Percentiles rank a stretch among this genome's conserved stretches.
phyloP scores from a whole-genome alignment of 73 alveolate species.

The Paramecium caudatum region DNA sequence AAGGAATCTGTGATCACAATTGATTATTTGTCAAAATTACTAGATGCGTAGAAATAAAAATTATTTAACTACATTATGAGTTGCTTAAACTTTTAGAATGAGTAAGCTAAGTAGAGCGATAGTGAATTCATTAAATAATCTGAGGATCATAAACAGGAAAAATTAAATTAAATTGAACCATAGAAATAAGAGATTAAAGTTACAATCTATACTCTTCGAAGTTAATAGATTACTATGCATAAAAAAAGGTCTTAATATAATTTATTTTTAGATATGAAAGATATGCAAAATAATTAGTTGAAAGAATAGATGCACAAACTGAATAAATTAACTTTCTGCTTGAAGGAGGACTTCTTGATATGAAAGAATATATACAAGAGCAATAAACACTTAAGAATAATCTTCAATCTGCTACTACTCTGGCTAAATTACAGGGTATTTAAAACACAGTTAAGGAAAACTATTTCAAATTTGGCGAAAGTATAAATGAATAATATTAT shows the following conservation, averaged over 20 bases:
- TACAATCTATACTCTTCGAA: constrained; percentile 44
- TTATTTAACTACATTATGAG: constrained; percentile 50
- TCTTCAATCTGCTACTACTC: constrained; percentile 63
- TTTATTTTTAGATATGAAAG: constrained; percentile 62
- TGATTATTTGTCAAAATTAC: background rate
- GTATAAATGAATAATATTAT: background rate
- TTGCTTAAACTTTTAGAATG: background rate
- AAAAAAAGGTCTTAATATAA: constrained; percentile 30
- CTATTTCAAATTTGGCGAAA: constrained; percentile 74
- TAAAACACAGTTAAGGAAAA: constrained; percentile 74
- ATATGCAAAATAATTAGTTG: constrained; percentile 72
- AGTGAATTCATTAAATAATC: constrained; percentile 52
- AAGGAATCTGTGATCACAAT: constrained; percentile 65
- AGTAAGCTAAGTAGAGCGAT: constrained; percentile 52
- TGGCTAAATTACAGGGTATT: constrained; percentile 74
- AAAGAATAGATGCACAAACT: constrained; percentile 70
- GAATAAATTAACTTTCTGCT: constrained; percentile 69
- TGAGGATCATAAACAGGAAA: constrained; percentile 12
- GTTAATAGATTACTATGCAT: constrained; percentile 69
- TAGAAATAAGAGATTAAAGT: constrained; percentile 60
- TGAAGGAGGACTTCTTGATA: constrained; percentile 72
- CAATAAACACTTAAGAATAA: constrained; percentile 5
- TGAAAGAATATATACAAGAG: constrained; percentile 66
- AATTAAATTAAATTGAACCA: constrained; percentile 37
- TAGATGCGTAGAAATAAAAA: constrained; percentile 28